Conservation (phyloP, 257 asterid genomes). For the Solanum chiquidenum region DNA sequence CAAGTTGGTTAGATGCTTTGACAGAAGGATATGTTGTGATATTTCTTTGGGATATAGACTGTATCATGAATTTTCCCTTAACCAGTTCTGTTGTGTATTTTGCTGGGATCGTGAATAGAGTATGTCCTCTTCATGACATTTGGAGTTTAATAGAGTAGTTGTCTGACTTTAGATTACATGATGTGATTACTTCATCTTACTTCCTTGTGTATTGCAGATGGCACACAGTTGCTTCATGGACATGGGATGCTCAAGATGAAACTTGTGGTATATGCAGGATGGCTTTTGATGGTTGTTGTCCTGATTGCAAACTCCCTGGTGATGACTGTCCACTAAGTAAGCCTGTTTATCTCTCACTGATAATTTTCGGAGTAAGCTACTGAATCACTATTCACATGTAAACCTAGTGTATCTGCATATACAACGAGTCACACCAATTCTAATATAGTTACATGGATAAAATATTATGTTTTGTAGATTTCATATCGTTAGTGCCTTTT, state of each 20-base stretch:
- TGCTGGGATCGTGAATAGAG: conserved; percentile 40
- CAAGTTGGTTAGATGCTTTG: not conserved
- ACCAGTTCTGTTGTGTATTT: conserved; percentile 18
- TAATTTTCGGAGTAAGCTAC: not conserved
- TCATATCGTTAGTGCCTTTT: not conserved
- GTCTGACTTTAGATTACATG: not conserved
- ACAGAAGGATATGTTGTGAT: not conserved
- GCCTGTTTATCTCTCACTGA: not conserved
- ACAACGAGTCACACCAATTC: not conserved
- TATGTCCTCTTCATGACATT: conserved; percentile 21
- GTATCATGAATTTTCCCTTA: conserved; percentile 26
- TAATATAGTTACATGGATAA: not conserved
- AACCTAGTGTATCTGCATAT: not conserved
- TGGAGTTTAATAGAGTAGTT: not conserved
- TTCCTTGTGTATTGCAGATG: conserved; percentile 21
- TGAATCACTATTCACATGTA: not conserved
- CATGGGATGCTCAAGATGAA: conserved; percentile 92
- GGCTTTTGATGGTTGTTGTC: conserved; percentile 90
- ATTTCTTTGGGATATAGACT: not conserved
- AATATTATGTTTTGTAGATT: not conserved
- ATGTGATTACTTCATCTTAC: not conserved
- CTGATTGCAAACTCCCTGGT: conserved; percentile 88
- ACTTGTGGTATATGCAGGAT: conserved; percentile 87
- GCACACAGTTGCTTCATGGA: conserved; percentile 88
- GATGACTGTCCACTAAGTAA: conserved; percentile 80